Percentiles rank a stretch among this genome's conserved stretches.
Evolutionary conservation across 345 rosid genomes (phyloP).

Genomic region (Boechera retrofracta): DNA sequence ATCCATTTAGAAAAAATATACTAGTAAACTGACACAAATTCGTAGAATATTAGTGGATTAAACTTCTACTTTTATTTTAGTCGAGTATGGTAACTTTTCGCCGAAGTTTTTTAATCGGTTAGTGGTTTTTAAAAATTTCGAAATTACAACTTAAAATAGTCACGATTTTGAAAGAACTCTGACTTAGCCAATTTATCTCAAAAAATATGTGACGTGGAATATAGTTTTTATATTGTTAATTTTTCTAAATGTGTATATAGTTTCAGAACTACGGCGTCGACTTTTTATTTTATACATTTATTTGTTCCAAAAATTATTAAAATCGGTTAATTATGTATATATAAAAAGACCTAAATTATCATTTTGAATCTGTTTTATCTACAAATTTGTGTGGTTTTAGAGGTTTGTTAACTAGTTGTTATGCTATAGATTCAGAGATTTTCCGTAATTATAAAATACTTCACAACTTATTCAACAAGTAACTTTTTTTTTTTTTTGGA

Average conservation of each 20-base stretch:
- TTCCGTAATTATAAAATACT: not conserved
- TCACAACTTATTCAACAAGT: not conserved
- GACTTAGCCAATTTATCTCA: not conserved
- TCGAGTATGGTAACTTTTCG: not conserved
- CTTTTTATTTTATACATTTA: not conserved
- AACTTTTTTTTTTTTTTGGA: not conserved
- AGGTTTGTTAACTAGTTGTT: not conserved
- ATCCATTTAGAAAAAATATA: not conserved
- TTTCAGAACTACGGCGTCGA: conserved; percentile 11
- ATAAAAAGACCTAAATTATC: not conserved
- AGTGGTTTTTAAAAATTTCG: not conserved
- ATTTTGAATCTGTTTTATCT: not conserved
- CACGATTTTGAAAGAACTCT: not conserved
- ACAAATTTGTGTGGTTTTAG: not conserved
- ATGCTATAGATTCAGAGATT: not conserved
- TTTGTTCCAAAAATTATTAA: not conserved
- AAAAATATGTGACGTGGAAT: not conserved
- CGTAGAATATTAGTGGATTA: not conserved
- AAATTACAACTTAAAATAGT: not conserved
- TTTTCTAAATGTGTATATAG: not conserved
- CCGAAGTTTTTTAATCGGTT: not conserved
- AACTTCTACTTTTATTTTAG: not conserved
- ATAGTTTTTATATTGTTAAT: not conserved
- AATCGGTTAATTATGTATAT: not conserved
- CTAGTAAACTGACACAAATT: not conserved